Evolutionary conservation across 306 rosid species (phyloP).

Genomic region (Prunus fruticosa): DNA sequence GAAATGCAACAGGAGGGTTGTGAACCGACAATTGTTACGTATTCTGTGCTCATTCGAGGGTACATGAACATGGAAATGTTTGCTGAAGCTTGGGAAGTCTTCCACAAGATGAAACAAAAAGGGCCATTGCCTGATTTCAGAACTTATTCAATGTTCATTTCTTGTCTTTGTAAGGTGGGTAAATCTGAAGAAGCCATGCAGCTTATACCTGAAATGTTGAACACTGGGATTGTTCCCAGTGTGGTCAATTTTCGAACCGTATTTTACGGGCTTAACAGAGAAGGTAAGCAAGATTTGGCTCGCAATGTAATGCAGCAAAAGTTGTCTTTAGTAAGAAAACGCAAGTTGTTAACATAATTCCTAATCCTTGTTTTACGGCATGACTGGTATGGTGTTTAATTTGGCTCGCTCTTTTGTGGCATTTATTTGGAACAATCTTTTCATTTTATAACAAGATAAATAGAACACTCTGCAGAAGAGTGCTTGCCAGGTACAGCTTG

Average conservation of each 20-base stretch:
- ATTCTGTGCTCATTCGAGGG: constrained; percentile 67
- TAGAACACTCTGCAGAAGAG: no score
- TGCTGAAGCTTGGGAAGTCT: constrained; percentile 67
- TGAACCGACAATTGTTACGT: constrained; percentile 67
- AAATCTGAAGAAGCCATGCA: constrained; percentile 78
- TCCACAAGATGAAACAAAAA: constrained; percentile 56
- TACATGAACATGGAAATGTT: constrained; percentile 62
- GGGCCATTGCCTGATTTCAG: constrained; percentile 84
- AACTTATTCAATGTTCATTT: constrained; percentile 71
- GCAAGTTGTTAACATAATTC: constrained; percentile 47
- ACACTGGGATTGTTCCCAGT: constrained; percentile 73
- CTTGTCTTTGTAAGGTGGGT: constrained; percentile 61
- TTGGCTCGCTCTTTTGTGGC: background rate
- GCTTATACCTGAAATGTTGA: constrained; percentile 62
- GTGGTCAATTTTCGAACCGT: constrained; percentile 69
- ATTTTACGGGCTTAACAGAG: constrained; percentile 68
- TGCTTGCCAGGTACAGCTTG: no score
- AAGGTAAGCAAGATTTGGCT: constrained; percentile 78
- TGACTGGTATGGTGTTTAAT: no score
- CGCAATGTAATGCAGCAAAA: constrained; percentile 56
- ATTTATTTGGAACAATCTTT: background rate
- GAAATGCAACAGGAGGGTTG: constrained; percentile 66
- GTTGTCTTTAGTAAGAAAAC: constrained; percentile 47
- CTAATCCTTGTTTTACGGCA: background rate
- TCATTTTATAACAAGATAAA: background rate